phyloP scores from a whole-genome alignment of 2,329 filamentous ascomycete species.

The Emergomyces orientalis region DNA sequence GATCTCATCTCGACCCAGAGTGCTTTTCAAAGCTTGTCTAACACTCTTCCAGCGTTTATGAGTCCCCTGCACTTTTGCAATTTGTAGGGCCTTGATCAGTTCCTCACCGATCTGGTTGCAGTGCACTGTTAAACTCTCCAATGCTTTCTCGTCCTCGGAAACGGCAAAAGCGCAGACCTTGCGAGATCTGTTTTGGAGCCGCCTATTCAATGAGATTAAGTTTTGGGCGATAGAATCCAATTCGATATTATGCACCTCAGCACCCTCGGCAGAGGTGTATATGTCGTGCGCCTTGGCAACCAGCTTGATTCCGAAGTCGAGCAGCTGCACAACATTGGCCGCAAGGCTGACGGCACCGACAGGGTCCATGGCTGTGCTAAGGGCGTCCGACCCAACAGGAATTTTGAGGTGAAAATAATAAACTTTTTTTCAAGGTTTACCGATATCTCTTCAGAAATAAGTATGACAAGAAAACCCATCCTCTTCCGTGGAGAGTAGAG shows the following conservation, averaged over 20 bases:
- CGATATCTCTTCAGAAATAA: too few species aligned
- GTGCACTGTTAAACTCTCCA: constrained; percentile 9
- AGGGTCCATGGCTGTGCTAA: constrained; percentile 5
- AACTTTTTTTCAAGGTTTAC: not conserved
- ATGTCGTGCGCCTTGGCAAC: constrained; percentile 6
- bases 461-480: too few species aligned
- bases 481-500: too few species aligned
- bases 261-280: constrained; percentile 7
- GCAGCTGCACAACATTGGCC: constrained; percentile 12
- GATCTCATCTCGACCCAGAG: constrained; percentile 10
- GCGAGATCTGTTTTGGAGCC: not conserved
- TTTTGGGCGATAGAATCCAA: constrained; percentile 12
- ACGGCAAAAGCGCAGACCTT: not conserved
- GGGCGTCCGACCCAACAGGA: not conserved
- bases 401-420: not conserved
- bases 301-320: constrained; percentile 11
- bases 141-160: constrained; percentile 9
- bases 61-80: constrained; percentile 8
- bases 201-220: constrained; percentile 4
- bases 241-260: constrained; percentile 12
- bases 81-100: constrained; percentile 6
- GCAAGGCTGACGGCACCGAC: constrained; percentile 10
- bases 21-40: constrained; percentile 7
- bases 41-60: constrained; percentile 12
- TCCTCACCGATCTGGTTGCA: constrained; percentile 10